Base-by-base conservation (phyloP, 805 yeast species). In the Pichia cephalocereana region DNA sequence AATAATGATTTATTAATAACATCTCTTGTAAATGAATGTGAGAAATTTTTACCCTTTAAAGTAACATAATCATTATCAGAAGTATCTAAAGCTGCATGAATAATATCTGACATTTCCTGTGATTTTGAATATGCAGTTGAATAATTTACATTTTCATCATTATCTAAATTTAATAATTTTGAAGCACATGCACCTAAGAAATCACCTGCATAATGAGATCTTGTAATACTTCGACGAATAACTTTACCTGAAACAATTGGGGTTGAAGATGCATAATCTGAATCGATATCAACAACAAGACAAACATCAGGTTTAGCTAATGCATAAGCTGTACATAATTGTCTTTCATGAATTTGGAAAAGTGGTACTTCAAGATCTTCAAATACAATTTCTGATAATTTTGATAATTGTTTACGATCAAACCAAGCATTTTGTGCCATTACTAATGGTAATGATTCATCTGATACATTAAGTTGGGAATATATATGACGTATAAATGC, bases 201-300 rank as follows among this genome's bases (percentile, higher is more conserved):
- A 62, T 89, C 91, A 10, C 97, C 98, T 4, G 90, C 96, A 61
- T 75, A 85, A 56, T 78, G 80, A 15, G 86, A 76, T 62, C 79
- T 83, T 51, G 75, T 69, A 6, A 79, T 72, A 43, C 86, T 84
- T 60, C 82, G 83, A 53, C 73, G 67, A 46, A 83, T 74, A 45
- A 87, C 76, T 15, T 77, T 74, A 38, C 96, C 96, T 57, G 85
- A 89, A 52, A 79, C 67, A 18, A 87, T 76, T 10, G 95, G 95
- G 0, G 93, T 83, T 10, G 87, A 86, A 32, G 82, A 74, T 17
- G 83, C 74, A 6, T 78, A 76, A 4, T 83, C 71, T 10, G 85
- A 72, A 3, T 96, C 96, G 41, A 89, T 66, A 61, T 90, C 96
- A 27, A 89, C 74, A 9, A 89, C 86, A 50, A 90, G 70, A 6